phyloP scores from a whole-genome alignment of 495 filamentous ascomycete species.

The Parmelia sp. region DNA sequence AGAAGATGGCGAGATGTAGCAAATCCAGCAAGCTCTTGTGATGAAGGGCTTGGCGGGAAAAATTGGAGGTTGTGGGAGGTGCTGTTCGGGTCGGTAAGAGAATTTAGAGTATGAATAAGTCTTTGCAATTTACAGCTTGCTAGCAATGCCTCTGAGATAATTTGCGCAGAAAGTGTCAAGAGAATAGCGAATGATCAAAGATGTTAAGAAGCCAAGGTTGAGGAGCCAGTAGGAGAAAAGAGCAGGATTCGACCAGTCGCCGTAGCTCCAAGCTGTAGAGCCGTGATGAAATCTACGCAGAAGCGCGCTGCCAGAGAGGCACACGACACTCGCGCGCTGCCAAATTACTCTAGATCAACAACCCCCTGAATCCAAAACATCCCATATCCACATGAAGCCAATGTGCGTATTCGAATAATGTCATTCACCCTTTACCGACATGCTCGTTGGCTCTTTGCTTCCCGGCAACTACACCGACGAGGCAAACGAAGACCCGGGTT shows the following conservation, averaged over 20 bases:
- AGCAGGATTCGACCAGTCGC: conserved; percentile 1
- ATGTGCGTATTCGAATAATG: not conserved
- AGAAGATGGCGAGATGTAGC: not conserved
- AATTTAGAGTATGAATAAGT: not conserved
- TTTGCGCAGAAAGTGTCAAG: not conserved
- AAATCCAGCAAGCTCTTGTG: not conserved
- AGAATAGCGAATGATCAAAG: not conserved
- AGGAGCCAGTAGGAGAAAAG: not conserved
- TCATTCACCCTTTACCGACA: not conserved
- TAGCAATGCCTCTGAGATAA: not conserved
- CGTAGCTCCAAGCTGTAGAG: not conserved
- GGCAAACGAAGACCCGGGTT: not conserved
- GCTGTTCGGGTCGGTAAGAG: not conserved
- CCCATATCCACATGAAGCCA: not conserved
- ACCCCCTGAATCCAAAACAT: no score
- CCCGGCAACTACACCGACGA: not conserved
- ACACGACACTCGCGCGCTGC: conserved; percentile 19
- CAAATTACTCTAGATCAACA: not conserved
- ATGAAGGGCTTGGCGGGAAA: not conserved
- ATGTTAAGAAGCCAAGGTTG: not conserved
- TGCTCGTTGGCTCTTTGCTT: not conserved
- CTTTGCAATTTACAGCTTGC: not conserved
- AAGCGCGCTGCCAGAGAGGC: not conserved
- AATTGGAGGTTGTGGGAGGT: not conserved
- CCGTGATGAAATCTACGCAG: not conserved